phyloP scores from a whole-genome alignment of 257 asterid species.

The Oldenlandia corymbosa region DNA sequence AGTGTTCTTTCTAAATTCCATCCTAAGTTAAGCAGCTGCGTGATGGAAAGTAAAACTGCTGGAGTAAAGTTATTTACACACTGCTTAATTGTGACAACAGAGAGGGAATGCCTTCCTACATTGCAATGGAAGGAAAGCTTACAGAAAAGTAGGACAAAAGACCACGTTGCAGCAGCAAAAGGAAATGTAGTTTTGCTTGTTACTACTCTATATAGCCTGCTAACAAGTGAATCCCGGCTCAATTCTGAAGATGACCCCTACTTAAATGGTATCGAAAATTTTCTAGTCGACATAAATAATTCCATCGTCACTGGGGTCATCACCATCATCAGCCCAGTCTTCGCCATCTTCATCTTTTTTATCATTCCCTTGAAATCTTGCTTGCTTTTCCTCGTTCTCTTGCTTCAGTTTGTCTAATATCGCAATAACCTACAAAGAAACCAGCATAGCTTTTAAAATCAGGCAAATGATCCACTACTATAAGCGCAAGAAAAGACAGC shows the following conservation, averaged over 20 bases:
- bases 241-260: slow-evolving; percentile 7
- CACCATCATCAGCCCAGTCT: slow-evolving; percentile 57
- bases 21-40: too few species aligned
- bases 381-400: slow-evolving; percentile 46
- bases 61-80: neutral
- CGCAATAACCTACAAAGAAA: slow-evolving; percentile 68
- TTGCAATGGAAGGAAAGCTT: too few species aligned
- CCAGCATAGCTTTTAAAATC: neutral
- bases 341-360: slow-evolving; percentile 38
- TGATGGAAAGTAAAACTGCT: neutral
- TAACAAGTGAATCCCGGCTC: slow-evolving; percentile 11
- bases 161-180: neutral
- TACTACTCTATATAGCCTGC: slow-evolving; percentile 26
- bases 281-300: slow-evolving; percentile 71
- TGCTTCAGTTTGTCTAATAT: slow-evolving; percentile 84
- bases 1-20: too few species aligned
- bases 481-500: neutral
- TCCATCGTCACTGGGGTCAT: slow-evolving; percentile 74
- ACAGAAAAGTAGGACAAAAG: neutral
- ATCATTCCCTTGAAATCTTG: slow-evolving; percentile 27
- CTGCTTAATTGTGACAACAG: too few species aligned
- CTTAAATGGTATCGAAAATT: slow-evolving; percentile 6
- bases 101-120: too few species aligned
- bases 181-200: neutral
- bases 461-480: neutral